Evolutionary conservation across 2,329 filamentous ascomycete species (phyloP), one percentile per base, ranked within the genome.

Genomic region (Aspergillus quadrilineatus): DNA sequence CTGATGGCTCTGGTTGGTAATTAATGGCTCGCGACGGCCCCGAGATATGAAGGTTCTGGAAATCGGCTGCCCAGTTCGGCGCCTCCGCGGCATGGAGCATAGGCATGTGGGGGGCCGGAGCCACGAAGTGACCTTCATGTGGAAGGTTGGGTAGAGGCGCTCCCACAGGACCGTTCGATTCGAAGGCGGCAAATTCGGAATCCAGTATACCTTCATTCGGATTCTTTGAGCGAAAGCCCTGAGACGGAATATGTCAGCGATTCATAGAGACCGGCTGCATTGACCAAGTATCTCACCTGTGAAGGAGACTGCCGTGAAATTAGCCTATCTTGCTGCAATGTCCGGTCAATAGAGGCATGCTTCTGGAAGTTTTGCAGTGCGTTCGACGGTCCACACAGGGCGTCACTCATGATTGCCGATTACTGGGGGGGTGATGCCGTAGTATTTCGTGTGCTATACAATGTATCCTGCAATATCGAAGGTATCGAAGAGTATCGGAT

Each of bases 341-440:
- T 86, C 53, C 87, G 80, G 69, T 92, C 88, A 60, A 84, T 80
- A 48, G 86, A 80, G 9, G 84, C 77, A 71, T 91, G 88, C 65
- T 88, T 86, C 66, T 88, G 83, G 69, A 92, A 85, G 67, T 83
- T 87, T 73, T 90, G 89, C 51, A 90, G 82, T 60, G 88, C 82
- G 73, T 89, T 91, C 10, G 89, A 89, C 15, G 89, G 88, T 57
- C 89, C 88, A 70, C 89, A 92, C 55, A 89, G 77, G 64, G 82
- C 80, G 67, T 89, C 86, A 51, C 83, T 79, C 86, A 89, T 89
- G 65, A 62, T 77, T 67, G 43, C 52, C 44, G 39, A 39, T 26
- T 12, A 12, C 32, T 53, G 26, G n/a, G 30, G 14, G 39, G 15
- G 32, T 28, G 32, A 22, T 15, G 42, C n/a, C 17, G 30, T 17